A percentile compares a stretch with the other conserved stretches of the same genome.
These are phyloP conservation scores for Lachancea sp. DNA, from an alignment of 805 yeast genomes.

Conservation along the genomic window DNA sequence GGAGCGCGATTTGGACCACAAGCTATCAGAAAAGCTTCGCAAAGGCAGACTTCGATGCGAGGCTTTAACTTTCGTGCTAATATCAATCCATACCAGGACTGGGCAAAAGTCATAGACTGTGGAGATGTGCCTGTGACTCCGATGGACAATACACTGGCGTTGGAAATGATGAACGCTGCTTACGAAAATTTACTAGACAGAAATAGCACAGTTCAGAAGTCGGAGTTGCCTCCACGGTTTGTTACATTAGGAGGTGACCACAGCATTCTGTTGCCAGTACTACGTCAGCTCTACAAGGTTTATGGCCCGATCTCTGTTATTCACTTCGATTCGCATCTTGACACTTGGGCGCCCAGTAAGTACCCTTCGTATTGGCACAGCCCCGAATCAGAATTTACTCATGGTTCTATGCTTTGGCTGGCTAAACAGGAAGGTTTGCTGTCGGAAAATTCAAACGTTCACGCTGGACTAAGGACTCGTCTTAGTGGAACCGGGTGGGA, in stretches of 20 bases:
- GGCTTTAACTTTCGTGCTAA: slow-evolving; percentile 67
- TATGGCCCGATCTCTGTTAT: slow-evolving; percentile 68
- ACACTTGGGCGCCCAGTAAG: slow-evolving; percentile 71
- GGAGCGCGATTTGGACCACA: slow-evolving; percentile 84
- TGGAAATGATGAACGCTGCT: slow-evolving; percentile 53
- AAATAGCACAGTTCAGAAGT: slow-evolving; percentile 19
- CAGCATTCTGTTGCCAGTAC: slow-evolving; percentile 64
- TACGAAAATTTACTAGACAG: slow-evolving; percentile 47
- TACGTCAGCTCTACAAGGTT: slow-evolving; percentile 52
- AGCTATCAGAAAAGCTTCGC: slow-evolving; percentile 61
- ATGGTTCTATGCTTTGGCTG: slow-evolving; percentile 84
- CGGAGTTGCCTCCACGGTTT: slow-evolving; percentile 47
- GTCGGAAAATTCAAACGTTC: slow-evolving; percentile 50
- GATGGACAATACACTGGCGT: slow-evolving; percentile 57
- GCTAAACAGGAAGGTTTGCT: slow-evolving; percentile 65
- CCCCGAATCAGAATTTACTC: slow-evolving; percentile 58
- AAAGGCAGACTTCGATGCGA: slow-evolving; percentile 59
- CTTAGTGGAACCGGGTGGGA: slow-evolving; percentile 52
- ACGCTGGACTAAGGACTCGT: slow-evolving; percentile 73
- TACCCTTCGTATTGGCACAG: slow-evolving; percentile 60
- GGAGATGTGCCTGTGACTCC: slow-evolving; percentile 67
- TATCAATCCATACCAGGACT: slow-evolving; percentile 49
- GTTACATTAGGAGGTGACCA: slow-evolving; percentile 83
- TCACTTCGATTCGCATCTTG: slow-evolving; percentile 82
- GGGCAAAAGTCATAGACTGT: slow-evolving; percentile 56